phyloP scores from a whole-genome alignment of 2,329 filamentous ascomycete species.

The Botryotinia convoluta region DNA sequence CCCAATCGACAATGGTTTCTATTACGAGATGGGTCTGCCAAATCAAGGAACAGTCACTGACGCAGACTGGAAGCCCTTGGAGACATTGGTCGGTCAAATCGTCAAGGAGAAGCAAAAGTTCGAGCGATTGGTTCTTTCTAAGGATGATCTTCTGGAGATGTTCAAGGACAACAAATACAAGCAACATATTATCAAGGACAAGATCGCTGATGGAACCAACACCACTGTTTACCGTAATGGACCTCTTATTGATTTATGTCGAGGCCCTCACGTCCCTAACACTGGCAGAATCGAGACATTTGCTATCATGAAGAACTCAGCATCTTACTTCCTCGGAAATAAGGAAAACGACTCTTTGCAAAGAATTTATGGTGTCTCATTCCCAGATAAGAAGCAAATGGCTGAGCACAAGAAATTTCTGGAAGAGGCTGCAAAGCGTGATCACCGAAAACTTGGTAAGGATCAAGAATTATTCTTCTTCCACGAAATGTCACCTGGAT shows the following conservation, averaged over 20 bases:
- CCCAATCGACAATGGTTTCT: constrained; percentile 87
- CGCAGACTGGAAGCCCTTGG: constrained; percentile 79
- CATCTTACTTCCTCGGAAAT: constrained; percentile 90
- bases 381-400: constrained; percentile 93
- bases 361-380: constrained; percentile 94
- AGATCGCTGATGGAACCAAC: constrained; percentile 82
- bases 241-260: constrained; percentile 90
- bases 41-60: constrained; percentile 68
- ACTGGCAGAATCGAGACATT: constrained; percentile 94
- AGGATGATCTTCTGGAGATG: constrained; percentile 91
- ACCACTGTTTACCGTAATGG: constrained; percentile 93
- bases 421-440: constrained; percentile 95
- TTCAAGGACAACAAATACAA: constrained; percentile 99
- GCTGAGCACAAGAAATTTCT: constrained; percentile 92
- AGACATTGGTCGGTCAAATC: constrained; percentile 75
- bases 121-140: constrained; percentile 82
- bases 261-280: constrained; percentile 90
- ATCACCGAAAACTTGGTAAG: constrained; percentile 88
- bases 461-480: constrained; percentile 99
- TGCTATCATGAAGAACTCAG: constrained; percentile 76
- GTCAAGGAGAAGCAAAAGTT: constrained; percentile 98
- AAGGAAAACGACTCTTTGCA: constrained; percentile 92
- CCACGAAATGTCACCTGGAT: constrained; percentile 88
- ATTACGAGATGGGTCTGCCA: constrained; percentile 91
- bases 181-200: constrained; percentile 93